Evolutionary conservation across 371 early-diverging fungal species (phyloP), one percentile per base, ranked within the genome.

Genomic region (Apophysomyces variabilis): DNA sequence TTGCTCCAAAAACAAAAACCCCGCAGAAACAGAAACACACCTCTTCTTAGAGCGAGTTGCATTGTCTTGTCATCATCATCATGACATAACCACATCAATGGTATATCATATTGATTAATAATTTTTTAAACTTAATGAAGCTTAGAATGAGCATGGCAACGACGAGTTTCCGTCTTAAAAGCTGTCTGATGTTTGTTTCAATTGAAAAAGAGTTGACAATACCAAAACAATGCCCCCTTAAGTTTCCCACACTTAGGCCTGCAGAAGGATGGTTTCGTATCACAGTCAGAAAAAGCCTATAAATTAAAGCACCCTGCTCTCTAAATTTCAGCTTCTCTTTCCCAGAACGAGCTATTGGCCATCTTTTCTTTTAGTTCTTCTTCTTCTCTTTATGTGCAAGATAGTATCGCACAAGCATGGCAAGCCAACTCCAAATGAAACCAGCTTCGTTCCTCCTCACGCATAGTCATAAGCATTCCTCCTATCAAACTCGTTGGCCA

Each of bases 201-300:
- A 50, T 50, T 9, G 54, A 32, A 50, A 50, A 50, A 50, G 21
- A 50, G 54, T 13, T 45, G 46, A 26, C 54, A 50, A 7, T 50
- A 50, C 54, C 54, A 50, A 50, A 50, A 50, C 54, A 50, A 18
- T 26, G 21, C 54, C 54, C 18, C 21, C 16, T 50, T 26, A 26
- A 26, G 32, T 26, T 26, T 50, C 21, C 21, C 54, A 16, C 54
- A 50, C 54, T 21, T 21, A 9, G 54, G 21, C 21, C 54, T 50
- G 54, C 54, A 50, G 54, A 50, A 50, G 16, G 54, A 50, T 50
- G 16, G 32, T 50, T 50, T 50, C 54, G 54, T 50, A 50, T 50
- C 54, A 50, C 54, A 41, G 13, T 11, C 8, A 13, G 41, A 47
- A 47, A 46, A 50, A 50, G 9, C 54, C 54, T 50, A 21, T 50